Base-by-base conservation (phyloP, 169 alveolate genomes). In the Eimeria mitis region DNA sequence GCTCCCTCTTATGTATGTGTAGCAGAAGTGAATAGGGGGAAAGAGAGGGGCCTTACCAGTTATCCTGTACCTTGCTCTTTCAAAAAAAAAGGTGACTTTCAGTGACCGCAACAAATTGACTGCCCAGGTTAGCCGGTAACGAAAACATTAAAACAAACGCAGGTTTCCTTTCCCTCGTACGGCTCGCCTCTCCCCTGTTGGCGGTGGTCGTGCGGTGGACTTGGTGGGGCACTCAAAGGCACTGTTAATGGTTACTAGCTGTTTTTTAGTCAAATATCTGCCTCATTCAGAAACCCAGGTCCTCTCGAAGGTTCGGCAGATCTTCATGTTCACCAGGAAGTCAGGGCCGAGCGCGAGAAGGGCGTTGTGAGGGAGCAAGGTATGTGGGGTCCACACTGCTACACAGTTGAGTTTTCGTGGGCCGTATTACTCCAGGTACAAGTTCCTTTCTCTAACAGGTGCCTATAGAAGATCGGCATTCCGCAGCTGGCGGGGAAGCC, bases 301-400 rank as follows among this genome's bases (percentile, higher is more conserved):
- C 40, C 76, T 34, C 47, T 19, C 56, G 49, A 52, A 83, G 47
- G 47, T 14, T 40, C 56, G 75, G 40, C 76, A 54, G 42, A 54
- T 34, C 90, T n/a, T 40, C 76, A 37, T 54, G 73, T 16, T 23
- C 54, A 37, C 76, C 56, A 16, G 76, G 90, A 31, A 56, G 54
- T 56, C 76, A 34, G n/a, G 40, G 25, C 75, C 25, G 16, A 83
- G 34, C 11, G 90, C 28, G 76, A 5, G 63, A 78, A 78, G 68
- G 54, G 85, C 23, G 21, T 2, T 7, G 61, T 49, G 68, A 47
- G 54, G 59, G 52, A 37, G 65, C 37, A 34, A 23, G 34, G 71
- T 76, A n/a, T 83, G 90, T 83, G 90, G 71, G 90, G 90, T 83
- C 31, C 52, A 34, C 90, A 14, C 75, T 1, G 71, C 90, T 54